Evolutionary conservation across 2,329 filamentous ascomycete species (phyloP).

Genomic region (Colletotrichum incanum): DNA sequence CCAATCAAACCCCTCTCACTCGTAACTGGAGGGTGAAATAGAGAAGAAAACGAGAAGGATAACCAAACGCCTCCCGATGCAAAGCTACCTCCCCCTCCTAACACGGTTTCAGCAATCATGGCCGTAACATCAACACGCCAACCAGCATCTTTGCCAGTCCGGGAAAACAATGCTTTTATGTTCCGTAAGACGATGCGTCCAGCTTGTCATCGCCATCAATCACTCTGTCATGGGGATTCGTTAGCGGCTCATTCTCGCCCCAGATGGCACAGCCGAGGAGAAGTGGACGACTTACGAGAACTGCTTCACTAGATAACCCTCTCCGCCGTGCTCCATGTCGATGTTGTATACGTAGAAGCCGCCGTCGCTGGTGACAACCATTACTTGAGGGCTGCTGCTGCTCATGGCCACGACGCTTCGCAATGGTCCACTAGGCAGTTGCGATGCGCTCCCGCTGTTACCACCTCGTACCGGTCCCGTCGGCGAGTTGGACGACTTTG

Average conservation of each 20-base stretch:
- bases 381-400: conserved; percentile 93
- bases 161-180: conserved; percentile 44
- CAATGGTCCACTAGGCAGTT: conserved; percentile 66
- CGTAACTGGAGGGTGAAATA: neutral
- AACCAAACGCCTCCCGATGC: conserved; percentile 36
- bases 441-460: conserved; percentile 22
- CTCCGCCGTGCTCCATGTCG: conserved; percentile 93
- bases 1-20: neutral
- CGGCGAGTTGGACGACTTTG: conserved; percentile 67
- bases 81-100: neutral
- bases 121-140: neutral
- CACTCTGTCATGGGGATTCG: conserved; percentile 56
- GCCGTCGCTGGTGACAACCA: conserved; percentile 97
- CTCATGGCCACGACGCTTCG: conserved; percentile 98
- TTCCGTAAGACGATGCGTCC: conserved; percentile 64
- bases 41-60: neutral
- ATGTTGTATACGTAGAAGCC: conserved; percentile 96
- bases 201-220: conserved; percentile 70
- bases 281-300: conserved; percentile 80
- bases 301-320: conserved; percentile 91
- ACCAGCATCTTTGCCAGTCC: too few species aligned
- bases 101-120: neutral
- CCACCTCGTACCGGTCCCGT: conserved; percentile 42
- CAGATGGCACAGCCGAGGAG: neutral
- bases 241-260: conserved; percentile 4